Base-by-base conservation (phyloP, 192 early-diverging fungal genomes). In the Coemansia sp. region DNA sequence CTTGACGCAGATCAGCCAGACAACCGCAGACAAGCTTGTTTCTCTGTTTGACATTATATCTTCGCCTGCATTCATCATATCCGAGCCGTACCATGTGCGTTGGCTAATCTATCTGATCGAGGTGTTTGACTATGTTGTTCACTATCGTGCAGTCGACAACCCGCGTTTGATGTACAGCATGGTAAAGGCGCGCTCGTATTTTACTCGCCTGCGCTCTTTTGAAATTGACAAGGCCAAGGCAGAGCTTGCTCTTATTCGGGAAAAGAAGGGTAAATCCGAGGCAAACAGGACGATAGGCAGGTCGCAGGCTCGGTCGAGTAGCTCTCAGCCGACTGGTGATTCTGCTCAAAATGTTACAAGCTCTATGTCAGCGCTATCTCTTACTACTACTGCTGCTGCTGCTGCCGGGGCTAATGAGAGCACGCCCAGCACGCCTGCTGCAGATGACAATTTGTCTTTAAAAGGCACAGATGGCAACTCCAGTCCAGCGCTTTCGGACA, bases 101-200 rank as follows among this genome's bases (percentile, higher is more conserved):
- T 83, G 88, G 32, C 77, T 92, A 14, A 89, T 87, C 11, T 92
- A 90, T 63, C 63, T 94, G 28, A 68, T 96, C 5, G 94, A 96
- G 65, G 84, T 88, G 6, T 89, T 95, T 66, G 90, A 94, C 68
- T 91, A 89, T 55, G 82, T 94, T 32, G 80, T 95, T 11, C 92
- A 94, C 66, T 95, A 94, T 73, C 95, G 95, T 48, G 86, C 87
- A 48, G 66, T 57, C 75, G 93, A 91, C 42, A 97, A 97, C 66
- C 82, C 89, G 6, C 87, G 89, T 28, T 59, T 97, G 17, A 84
- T 94, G 28, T 95, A 95, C 74, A 87, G 89, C 28, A 82, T 97
- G 65, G 85, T 95, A 25, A 84, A 90, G 50, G 80, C 89, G 56
- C 89, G 90, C 40, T 69, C 84, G 16, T 89, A 86, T 55, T 89